Evolutionary conservation across 2,329 filamentous ascomycete genomes (phyloP), one percentile per base, ranked within the genome.

Genomic region (Lachnellula willkommii): DNA sequence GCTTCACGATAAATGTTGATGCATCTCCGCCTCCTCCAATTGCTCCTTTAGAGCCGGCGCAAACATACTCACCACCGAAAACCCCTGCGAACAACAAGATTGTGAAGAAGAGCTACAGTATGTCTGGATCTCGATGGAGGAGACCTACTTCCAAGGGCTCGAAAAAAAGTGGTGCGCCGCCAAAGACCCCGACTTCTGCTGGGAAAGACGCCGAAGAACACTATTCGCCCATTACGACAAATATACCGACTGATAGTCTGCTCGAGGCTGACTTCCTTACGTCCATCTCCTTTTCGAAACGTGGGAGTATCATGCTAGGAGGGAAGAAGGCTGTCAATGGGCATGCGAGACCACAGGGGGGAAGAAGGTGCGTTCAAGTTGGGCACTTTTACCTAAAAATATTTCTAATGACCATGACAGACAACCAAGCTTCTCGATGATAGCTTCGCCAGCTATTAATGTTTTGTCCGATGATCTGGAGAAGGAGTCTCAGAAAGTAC

Each of bases 251-350:
- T 53, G 79, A 80, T 55, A 75, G 70, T 64, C 72, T 85, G 54
- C 72, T 84, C 60, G 81, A 82, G 59, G 79, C 83, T 72, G 79
- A 78, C 64, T 79, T 81, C 66, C 69, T 85, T 65, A 75, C 73
- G 61, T 74, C 75, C 54, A 70, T 86, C 61, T 77, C 77, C 61
- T 86, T 86, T 66, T 84, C 82, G 55, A 83, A 83, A 60, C 76
- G 83, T 63, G 83, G 83, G 61, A 85, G 82, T 70, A 74, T 86
- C 64, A 81, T 86, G 76, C 76, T 84, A 66, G 76, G 78, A 59
- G 77, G 75, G 52, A 77, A 77, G 66, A 70, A 68, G 50, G 66
- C 59, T 26, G 58, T 64, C 2, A 63, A 65, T 58, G 56, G 53
- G 2, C 65, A 67, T 42, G 58, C 55, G 40, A 57, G 66, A 8